These are phyloP conservation scores for Begonia peltatifolia DNA, from an alignment of 306 rosid species.

Conservation along the genomic window DNA sequence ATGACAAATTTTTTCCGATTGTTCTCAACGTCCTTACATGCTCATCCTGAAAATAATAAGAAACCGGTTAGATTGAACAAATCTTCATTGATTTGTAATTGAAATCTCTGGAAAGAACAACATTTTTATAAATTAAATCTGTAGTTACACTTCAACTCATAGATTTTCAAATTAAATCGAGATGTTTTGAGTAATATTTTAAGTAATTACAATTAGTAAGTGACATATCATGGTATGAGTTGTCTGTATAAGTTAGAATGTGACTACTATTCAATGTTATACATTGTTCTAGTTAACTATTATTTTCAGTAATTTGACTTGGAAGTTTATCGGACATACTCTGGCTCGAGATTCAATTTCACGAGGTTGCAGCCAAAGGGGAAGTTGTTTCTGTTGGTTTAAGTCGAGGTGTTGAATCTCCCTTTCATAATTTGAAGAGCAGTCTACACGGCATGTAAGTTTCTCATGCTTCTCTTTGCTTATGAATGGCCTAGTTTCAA, in stretches of 20 bases:
- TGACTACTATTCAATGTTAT: too few species aligned
- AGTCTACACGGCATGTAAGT: slow-evolving; percentile 54
- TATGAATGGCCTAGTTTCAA: slow-evolving; percentile 38
- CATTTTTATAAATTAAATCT: too few species aligned
- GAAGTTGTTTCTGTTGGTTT: slow-evolving; percentile 51
- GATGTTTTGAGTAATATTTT: too few species aligned
- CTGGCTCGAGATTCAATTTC: not conserved
- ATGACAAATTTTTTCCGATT: slow-evolving; percentile 6
- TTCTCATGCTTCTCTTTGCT: slow-evolving; percentile 39
- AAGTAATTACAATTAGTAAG: too few species aligned
- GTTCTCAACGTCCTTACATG: slow-evolving; percentile 1
- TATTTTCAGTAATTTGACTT: not conserved
- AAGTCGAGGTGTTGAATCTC: slow-evolving; percentile 58
- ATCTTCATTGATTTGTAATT: not conserved
- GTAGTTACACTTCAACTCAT: too few species aligned
- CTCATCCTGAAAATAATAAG: slow-evolving; percentile 7
- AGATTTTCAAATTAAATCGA: too few species aligned
- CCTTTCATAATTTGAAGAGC: slow-evolving; percentile 59
- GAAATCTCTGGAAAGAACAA: not conserved
- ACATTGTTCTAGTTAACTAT: too few species aligned
- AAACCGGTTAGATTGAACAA: not conserved
- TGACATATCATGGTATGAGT: too few species aligned
- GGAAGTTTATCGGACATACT: slow-evolving; percentile 1
- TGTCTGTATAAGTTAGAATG: too few species aligned
- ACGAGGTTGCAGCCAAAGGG: slow-evolving; percentile 74